Evolutionary conservation across 306 rosid genomes (phyloP).

Genomic region (Prunus campanulata): DNA sequence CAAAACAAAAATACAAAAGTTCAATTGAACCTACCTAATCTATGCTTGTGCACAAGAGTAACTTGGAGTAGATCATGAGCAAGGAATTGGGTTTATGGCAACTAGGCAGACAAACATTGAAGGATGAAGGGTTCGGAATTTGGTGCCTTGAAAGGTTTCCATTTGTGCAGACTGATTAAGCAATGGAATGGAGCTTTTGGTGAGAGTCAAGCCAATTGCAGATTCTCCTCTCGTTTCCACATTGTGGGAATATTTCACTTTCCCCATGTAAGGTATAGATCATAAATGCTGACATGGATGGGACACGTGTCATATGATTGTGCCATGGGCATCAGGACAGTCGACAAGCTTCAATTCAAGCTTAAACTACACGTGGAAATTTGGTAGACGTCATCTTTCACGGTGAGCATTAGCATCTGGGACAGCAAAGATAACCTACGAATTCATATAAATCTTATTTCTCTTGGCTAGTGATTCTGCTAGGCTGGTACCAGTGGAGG

Average conservation of each 20-base stretch:
- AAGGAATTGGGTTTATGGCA: neutral
- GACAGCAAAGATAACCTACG: too few relatives aligned
- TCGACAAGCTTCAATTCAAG: neutral
- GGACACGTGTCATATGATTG: neutral
- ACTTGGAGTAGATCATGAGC: neutral
- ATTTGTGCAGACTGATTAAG: neutral
- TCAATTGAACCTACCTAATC: neutral
- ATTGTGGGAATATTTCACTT: neutral
- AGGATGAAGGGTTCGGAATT: neutral
- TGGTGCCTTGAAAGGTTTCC: neutral
- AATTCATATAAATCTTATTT: too few relatives aligned
- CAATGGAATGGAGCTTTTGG: neutral
- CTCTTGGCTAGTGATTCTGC: too few relatives aligned
- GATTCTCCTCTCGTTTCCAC: neutral
- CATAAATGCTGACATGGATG: neutral
- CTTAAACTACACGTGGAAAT: neutral
- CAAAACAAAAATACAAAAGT: neutral
- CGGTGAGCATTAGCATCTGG: too few relatives aligned
- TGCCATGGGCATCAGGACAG: neutral
- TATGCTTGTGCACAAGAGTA: neutral
- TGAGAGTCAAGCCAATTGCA: too few relatives aligned
- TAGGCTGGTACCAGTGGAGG: too few relatives aligned
- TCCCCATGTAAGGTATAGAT: neutral
- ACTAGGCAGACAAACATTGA: neutral
- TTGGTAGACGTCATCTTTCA: neutral